Evolutionary conservation across 75 land plant genomes (phyloP).

Genomic region (Larix kaempferi): DNA sequence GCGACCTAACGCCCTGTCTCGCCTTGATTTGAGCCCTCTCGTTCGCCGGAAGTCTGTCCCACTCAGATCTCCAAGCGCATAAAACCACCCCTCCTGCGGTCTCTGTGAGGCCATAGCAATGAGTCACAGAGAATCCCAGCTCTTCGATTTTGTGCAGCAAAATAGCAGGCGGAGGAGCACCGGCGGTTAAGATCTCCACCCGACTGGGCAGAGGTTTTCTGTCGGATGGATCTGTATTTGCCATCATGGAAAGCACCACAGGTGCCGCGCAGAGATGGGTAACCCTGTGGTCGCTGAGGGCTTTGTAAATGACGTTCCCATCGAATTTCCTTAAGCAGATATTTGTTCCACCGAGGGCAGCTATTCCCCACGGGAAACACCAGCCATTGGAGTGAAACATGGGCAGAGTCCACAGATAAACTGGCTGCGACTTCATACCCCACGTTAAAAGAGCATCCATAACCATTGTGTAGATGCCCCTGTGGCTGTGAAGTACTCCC

Average conservation of each 20-base stretch:
- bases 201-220: conserved; percentile 24
- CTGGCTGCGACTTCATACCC: conserved; percentile 39
- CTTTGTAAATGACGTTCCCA: conserved; percentile 26
- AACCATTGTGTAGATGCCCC: conserved; percentile 50
- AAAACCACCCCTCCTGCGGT: conserved; percentile 44
- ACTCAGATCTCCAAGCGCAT: conserved; percentile 70
- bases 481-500: conserved; percentile 78
- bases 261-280: conserved; percentile 86
- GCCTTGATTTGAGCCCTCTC: conserved; percentile 66
- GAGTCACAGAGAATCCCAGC: conserved; percentile 64
- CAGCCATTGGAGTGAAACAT: conserved; percentile 95
- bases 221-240: conserved; percentile 23
- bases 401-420: conserved; percentile 83
- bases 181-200: conserved; percentile 58
- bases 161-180: conserved; percentile 77
- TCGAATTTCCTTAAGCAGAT: conserved; percentile 65
- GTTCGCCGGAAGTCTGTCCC: conserved; percentile 45
- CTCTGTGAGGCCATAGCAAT: conserved; percentile 81
- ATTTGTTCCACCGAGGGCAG: conserved; percentile 71
- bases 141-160: conserved; percentile 54
- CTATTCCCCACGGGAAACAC: conserved; percentile 77
- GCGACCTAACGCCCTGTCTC: conserved; percentile 63
- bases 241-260: conserved; percentile 67
- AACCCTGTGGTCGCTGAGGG: conserved; percentile 43
- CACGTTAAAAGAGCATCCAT: conserved; percentile 43